These are phyloP conservation scores for cucumber (Cucumis sativus) DNA, from an alignment of 306 rosid species.

Conservation along the genomic window DNA sequence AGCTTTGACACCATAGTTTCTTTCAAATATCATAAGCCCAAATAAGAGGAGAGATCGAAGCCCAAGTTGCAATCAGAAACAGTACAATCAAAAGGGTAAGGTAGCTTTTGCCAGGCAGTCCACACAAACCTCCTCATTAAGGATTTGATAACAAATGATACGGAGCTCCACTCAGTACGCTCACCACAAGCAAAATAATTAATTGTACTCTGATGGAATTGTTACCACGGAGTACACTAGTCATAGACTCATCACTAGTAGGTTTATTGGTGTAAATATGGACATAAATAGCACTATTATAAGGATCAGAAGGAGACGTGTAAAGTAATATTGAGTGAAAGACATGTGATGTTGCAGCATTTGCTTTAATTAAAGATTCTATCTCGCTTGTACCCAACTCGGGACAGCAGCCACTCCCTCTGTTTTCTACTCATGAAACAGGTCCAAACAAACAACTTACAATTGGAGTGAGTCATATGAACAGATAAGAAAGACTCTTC, in stretches of 20 bases:
- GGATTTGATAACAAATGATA: not conserved
- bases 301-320: not conserved
- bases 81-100: not conserved
- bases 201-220: not conserved
- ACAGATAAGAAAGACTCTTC: too few relatives aligned
- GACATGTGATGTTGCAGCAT: not conserved
- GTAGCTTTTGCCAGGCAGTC: not conserved
- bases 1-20: not conserved
- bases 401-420: too few relatives aligned
- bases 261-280: not conserved
- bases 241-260: not conserved
- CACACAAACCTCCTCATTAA: not conserved
- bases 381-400: too few relatives aligned
- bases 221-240: not conserved
- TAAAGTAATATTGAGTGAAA: not conserved
- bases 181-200: not conserved
- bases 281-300: not conserved
- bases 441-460: too few relatives aligned
- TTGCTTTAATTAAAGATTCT: too few relatives aligned
- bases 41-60: not conserved
- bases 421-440: too few relatives aligned
- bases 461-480: too few relatives aligned
- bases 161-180: not conserved
- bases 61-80: not conserved
- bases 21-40: not conserved